Conservation (phyloP, 768 basidiomycete species). For the Leucocoprinus sp. region DNA sequence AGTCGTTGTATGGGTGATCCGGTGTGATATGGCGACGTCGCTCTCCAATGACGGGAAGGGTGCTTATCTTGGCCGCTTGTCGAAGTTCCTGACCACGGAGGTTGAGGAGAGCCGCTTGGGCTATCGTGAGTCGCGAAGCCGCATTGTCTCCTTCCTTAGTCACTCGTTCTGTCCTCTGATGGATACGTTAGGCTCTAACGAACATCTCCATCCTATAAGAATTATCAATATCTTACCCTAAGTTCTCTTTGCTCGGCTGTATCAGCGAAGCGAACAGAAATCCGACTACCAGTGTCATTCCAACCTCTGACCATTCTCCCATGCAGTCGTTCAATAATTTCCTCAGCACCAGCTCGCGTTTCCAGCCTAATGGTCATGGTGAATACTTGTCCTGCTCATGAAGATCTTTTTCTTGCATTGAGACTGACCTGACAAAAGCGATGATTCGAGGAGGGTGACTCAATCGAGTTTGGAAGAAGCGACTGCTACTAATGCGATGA, state of each 20-base stretch:
- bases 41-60: conserved; percentile 8
- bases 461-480: conserved; percentile 74
- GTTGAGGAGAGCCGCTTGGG: conserved; percentile 70
- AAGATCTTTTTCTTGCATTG: too few species aligned
- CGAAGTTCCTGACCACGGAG: conserved; percentile 58
- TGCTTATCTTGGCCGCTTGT: conserved; percentile 6
- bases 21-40: not conserved
- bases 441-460: conserved; percentile 74
- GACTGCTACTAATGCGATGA: conserved; percentile 62
- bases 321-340: conserved; percentile 69
- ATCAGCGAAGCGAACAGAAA: conserved; percentile 76
- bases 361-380: conserved; percentile 45
- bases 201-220: not conserved
- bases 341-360: conserved; percentile 62
- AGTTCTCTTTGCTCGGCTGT: conserved; percentile 71
- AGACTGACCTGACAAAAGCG: conserved; percentile 65
- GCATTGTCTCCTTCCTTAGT: conserved; percentile 55
- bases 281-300: conserved; percentile 68
- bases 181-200: not conserved
- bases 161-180: conserved; percentile 54
- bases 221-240: conserved; percentile 50
- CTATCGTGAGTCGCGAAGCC: conserved; percentile 62
- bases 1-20: conserved; percentile 4
- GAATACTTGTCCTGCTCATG: too few species aligned
- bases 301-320: conserved; percentile 75